Percentiles rank a stretch among this genome's conserved stretches.
Evolutionary conservation across 2,329 filamentous ascomycete species (phyloP).

Genomic region (Pseudogymnoascus sp.): DNA sequence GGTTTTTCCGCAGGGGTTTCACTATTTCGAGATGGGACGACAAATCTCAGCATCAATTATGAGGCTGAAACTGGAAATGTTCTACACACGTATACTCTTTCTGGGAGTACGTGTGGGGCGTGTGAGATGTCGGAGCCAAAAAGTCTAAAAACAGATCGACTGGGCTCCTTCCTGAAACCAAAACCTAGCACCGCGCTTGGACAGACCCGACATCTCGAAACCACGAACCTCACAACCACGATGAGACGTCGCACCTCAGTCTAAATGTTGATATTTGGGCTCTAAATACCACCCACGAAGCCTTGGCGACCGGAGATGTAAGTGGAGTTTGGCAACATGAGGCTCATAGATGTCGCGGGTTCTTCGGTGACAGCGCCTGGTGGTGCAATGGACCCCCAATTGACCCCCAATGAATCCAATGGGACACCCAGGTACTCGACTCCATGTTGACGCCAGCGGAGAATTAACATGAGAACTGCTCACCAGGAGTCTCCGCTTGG

Average conservation of each 20-base stretch:
- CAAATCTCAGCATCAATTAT: neutral
- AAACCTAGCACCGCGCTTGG: neutral
- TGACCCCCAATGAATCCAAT: too few relatives aligned
- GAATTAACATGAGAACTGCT: neutral
- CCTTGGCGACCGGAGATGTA: neutral
- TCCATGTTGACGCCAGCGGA: neutral
- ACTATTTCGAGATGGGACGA: constrained; percentile 6
- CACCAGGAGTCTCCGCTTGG: neutral
- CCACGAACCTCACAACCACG: neutral
- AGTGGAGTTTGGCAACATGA: neutral
- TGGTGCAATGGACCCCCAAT: neutral
- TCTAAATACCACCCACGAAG: neutral
- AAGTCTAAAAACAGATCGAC: neutral
- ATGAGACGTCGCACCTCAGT: constrained; percentile 8
- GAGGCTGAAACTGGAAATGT: neutral
- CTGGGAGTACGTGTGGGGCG: neutral
- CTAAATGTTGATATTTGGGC: neutral
- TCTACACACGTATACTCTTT: neutral
- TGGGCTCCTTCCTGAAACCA: neutral
- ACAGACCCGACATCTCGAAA: neutral
- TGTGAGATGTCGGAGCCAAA: neutral
- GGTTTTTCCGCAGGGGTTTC: neutral
- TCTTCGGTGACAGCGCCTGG: neutral
- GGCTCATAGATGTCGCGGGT: neutral
- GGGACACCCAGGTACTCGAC: neutral